These are phyloP conservation scores for Aquilaria yunnanensis DNA, from an alignment of 345 rosid genomes.

Conservation along the genomic window DNA sequence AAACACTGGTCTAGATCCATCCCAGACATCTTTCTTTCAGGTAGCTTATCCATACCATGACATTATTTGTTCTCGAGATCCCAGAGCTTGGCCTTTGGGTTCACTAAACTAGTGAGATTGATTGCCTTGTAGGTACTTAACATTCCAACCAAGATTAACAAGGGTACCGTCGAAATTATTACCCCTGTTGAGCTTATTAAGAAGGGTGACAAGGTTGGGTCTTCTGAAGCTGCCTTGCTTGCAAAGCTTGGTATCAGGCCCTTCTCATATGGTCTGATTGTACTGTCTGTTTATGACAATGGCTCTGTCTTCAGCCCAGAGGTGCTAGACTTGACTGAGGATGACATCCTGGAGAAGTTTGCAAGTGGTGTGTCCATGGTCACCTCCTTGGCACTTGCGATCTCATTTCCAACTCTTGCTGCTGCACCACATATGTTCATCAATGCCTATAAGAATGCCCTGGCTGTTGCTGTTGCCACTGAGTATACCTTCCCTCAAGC, in stretches of 20 bases:
- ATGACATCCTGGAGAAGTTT: constrained; percentile 70
- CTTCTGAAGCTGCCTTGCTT: constrained; percentile 90
- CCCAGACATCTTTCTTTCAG: constrained; percentile 98
- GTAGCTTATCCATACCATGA: constrained; percentile 12
- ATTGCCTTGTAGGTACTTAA: constrained; percentile 53
- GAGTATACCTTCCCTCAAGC: constrained; percentile 78
- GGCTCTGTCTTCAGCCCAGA: constrained; percentile 91
- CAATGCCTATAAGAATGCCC: constrained; percentile 82
- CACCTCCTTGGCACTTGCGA: constrained; percentile 57
- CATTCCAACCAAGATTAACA: constrained; percentile 97
- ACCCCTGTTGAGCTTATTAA: constrained; percentile 89
- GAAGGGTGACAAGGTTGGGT: constrained; percentile 97
- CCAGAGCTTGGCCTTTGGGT: background rate
- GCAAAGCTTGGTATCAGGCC: constrained; percentile 92
- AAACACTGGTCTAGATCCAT: constrained; percentile 94
- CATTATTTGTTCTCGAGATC: background rate
- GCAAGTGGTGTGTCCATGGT: constrained; percentile 71
- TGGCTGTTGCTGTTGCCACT: constrained; percentile 63
- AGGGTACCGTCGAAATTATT: constrained; percentile 96
- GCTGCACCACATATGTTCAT: constrained; percentile 92
- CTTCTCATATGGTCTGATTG: constrained; percentile 84
- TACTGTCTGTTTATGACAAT: constrained; percentile 64
- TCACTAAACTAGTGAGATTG: too few relatives aligned
- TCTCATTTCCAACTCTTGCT: constrained; percentile 84
- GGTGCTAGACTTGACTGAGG: constrained; percentile 80